Evolutionary conservation across 495 filamentous ascomycete species (phyloP).

Genomic region (Aspergillus panamensis): DNA sequence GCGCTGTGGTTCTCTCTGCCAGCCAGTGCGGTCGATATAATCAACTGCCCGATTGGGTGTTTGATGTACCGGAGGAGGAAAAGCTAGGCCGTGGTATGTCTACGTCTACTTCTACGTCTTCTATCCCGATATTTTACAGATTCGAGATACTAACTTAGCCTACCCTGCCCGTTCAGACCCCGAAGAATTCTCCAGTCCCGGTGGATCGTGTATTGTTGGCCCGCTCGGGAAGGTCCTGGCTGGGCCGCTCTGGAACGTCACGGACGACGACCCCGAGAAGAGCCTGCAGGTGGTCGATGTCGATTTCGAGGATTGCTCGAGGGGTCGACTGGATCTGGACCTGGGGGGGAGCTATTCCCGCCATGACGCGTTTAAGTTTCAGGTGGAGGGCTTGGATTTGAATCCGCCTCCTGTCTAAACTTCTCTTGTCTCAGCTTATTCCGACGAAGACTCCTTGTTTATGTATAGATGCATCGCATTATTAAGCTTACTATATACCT

Average conservation of each 20-base stretch:
- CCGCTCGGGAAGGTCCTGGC: constrained; percentile 74
- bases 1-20: constrained; percentile 80
- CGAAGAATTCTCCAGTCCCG: constrained; percentile 40
- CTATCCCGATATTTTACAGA: too few relatives aligned
- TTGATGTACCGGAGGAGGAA: constrained; percentile 19
- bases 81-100: constrained; percentile 9
- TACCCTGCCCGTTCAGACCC: neutral
- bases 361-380: constrained; percentile 76
- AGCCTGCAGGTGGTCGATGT: constrained; percentile 33
- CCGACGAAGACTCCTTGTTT: too few relatives aligned
- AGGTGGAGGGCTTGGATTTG: constrained; percentile 70
- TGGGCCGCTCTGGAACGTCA: constrained; percentile 79
- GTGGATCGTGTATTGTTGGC: constrained; percentile 78
- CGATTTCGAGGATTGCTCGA: constrained; percentile 62
- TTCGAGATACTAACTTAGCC: neutral
- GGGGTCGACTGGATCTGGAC: constrained; percentile 63
- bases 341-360: constrained; percentile 77
- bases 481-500: too few relatives aligned
- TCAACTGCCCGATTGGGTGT: constrained; percentile 58
- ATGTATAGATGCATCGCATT: too few relatives aligned
- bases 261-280: constrained; percentile 45
- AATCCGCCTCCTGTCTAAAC: constrained; percentile 59
- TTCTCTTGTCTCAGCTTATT: neutral
- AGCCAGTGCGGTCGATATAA: constrained; percentile 73
- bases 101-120: too few relatives aligned